Base-by-base conservation (phyloP, 2,329 filamentous ascomycete species). In the Penicillium sclerotigenum region DNA sequence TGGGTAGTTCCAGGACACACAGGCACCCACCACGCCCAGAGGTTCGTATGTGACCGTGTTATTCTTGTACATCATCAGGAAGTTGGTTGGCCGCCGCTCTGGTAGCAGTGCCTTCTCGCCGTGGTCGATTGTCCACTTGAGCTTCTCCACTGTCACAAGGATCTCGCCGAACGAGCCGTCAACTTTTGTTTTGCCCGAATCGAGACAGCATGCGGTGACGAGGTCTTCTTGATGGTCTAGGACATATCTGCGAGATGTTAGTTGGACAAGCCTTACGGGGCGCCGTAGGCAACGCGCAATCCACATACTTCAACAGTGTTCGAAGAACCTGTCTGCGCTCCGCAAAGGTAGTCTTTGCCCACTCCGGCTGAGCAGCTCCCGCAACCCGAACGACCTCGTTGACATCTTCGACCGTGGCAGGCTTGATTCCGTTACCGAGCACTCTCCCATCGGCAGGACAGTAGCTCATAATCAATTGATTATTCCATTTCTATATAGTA, bases 1-100 rank as follows among this genome's bases (percentile, higher is more conserved):
- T 42, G 90, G 87, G 71, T 91, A 97, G 78, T 99, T 99, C 94
- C 94, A 99, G 70, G 89, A 94, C 41, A 99, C 91, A 50, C 93
- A 87, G 18, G 94, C 93, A 11, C 91, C 88, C 6, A 99, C 90
- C 34, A 99, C 91, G 16, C 94, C 94, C 20, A 97, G 79, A 14
- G 94, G 93, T 75, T 99, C 92, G 74, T 96, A 99, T 47, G 83
- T 79, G 28, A 99, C 91, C 59, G 87, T 87, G 70, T 97, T 97
- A 72, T 84, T 86, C 81, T 99, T 99, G 77, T 97, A 97, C 76
- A 87, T 84, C 91, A 99, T 95, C 60, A 99, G 82, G 43, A 96
- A 80, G 73, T 95, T 97, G 1, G 91, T 96, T 5, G 92, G 91
- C 51, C 94, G 82, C 47, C 79, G 79, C 61, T 88, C 87, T 0